Conservation (phyloP, 2,329 filamentous ascomycete genomes). For the Calonectria pteridis region DNA sequence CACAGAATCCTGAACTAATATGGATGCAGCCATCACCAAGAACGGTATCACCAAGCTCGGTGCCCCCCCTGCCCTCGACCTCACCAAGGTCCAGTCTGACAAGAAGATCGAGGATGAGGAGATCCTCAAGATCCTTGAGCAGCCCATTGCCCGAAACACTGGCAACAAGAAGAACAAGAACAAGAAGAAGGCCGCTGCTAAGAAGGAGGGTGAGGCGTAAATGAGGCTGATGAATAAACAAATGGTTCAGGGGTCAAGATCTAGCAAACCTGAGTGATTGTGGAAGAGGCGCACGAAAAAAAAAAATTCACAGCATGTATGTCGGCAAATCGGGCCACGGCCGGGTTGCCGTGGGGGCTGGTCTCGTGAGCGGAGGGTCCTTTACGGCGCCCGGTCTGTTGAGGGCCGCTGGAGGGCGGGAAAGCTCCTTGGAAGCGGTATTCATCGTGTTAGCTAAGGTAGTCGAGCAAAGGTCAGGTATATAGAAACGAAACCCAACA, state of each 20-base stretch:
- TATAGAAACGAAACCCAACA: slow-evolving; percentile 42
- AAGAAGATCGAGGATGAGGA: slow-evolving; percentile 99
- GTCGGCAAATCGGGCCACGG: slow-evolving; percentile 31
- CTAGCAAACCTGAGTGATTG: slow-evolving; percentile 27
- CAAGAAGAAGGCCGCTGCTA: slow-evolving; percentile 75
- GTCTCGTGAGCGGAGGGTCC: slow-evolving; percentile 25
- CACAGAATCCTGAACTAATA: slow-evolving; percentile 28
- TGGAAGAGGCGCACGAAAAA: slow-evolving; percentile 30
- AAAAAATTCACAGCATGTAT: slow-evolving; percentile 34
- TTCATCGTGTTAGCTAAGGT: slow-evolving; percentile 33
- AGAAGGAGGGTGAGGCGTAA: slow-evolving; percentile 57
- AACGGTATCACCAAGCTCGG: slow-evolving; percentile 92
- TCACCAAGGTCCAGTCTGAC: slow-evolving; percentile 89
- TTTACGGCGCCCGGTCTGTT: slow-evolving; percentile 28
- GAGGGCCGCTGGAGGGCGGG: slow-evolving; percentile 32
- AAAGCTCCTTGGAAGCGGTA: slow-evolving; percentile 32
- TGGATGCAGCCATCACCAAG: slow-evolving; percentile 86
- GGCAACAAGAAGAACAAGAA: slow-evolving; percentile 93
- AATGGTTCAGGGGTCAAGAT: slow-evolving; percentile 32
- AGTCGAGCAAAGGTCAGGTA: slow-evolving; percentile 35
- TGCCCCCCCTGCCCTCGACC: slow-evolving; percentile 79
- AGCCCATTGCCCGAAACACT: slow-evolving; percentile 86
- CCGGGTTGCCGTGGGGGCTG: slow-evolving; percentile 32
- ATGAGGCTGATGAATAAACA: slow-evolving; percentile 30
- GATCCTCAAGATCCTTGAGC: slow-evolving; percentile 92